Percentiles rank a stretch among this genome's conserved stretches.
These are phyloP conservation scores for Ogataea pini DNA, from an alignment of 805 yeast genomes.

Conservation along the genomic window DNA sequence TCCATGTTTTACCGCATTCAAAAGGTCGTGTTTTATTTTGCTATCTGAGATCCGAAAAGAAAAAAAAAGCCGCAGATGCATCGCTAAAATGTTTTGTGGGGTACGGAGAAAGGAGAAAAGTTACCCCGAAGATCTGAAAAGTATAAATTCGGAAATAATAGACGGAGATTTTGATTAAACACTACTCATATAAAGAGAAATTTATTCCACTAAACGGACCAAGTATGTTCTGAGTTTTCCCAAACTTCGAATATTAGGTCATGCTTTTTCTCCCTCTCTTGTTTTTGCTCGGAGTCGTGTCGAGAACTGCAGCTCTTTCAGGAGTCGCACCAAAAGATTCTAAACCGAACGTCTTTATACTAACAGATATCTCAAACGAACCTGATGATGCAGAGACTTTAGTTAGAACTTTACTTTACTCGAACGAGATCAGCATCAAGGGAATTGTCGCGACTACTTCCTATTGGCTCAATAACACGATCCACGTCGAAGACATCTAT, in stretches of 20 bases:
- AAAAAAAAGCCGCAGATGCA: background rate
- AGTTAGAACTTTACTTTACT: conserved; percentile 33
- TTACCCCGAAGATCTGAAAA: background rate
- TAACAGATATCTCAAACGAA: conserved; percentile 35
- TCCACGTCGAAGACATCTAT: conserved; percentile 34
- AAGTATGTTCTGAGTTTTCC: background rate
- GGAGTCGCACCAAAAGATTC: conserved; percentile 18
- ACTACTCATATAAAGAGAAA: too few species aligned
- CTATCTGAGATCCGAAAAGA: background rate
- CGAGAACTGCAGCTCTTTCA: background rate
- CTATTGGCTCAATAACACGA: conserved; percentile 33
- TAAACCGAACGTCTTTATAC: conserved; percentile 33
- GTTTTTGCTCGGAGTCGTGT: background rate
- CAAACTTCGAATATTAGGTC: background rate
- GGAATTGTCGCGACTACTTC: conserved; percentile 39
- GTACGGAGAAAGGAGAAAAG: background rate
- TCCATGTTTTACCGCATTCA: background rate
- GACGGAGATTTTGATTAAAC: background rate
- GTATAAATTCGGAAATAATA: background rate
- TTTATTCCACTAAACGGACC: too few species aligned
- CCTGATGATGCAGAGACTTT: conserved; percentile 36
- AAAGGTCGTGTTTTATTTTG: background rate
- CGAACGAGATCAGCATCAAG: conserved; percentile 31
- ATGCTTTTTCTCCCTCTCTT: background rate
- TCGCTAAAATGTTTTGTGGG: background rate